Conservation (phyloP, 805 yeast species). For the Saturnispora quitensis region DNA sequence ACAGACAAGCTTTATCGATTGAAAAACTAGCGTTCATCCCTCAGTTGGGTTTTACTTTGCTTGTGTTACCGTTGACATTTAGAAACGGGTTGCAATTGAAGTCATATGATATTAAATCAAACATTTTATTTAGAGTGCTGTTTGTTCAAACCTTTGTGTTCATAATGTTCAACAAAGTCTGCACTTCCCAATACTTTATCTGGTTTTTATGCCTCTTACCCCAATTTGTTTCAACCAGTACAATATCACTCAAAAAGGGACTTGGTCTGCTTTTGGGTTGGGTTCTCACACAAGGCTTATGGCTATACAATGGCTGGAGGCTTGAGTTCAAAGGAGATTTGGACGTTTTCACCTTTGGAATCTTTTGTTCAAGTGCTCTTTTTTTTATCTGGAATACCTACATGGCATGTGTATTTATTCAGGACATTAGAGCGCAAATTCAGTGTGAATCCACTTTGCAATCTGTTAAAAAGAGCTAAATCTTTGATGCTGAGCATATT, state of each 20-base stretch:
- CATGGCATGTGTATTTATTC: constrained; percentile 16
- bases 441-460: background rate
- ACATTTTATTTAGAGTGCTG: constrained; percentile 36
- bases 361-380: constrained; percentile 19
- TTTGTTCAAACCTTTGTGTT: constrained; percentile 76
- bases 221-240: constrained; percentile 46
- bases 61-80: constrained; percentile 48
- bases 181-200: constrained; percentile 91
- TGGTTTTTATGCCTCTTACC: constrained; percentile 91
- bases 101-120: constrained; percentile 21
- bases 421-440: constrained; percentile 11
- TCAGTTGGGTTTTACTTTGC: constrained; percentile 53
- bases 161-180: constrained; percentile 70
- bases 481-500: background rate
- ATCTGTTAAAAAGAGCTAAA: background rate
- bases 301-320: constrained; percentile 73
- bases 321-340: constrained; percentile 71
- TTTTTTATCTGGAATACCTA: constrained; percentile 23
- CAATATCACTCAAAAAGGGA: constrained; percentile 32
- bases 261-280: constrained; percentile 41
- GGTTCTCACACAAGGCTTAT: constrained; percentile 61
- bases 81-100: constrained; percentile 13
- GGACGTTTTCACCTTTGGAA: constrained; percentile 17
- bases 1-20: constrained; percentile 1
- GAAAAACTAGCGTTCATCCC: constrained; percentile 68